Evolutionary conservation across 2,329 filamentous ascomycete species (phyloP), one percentile per base, ranked within the genome.

Genomic region (Apiospora malaysiana): DNA sequence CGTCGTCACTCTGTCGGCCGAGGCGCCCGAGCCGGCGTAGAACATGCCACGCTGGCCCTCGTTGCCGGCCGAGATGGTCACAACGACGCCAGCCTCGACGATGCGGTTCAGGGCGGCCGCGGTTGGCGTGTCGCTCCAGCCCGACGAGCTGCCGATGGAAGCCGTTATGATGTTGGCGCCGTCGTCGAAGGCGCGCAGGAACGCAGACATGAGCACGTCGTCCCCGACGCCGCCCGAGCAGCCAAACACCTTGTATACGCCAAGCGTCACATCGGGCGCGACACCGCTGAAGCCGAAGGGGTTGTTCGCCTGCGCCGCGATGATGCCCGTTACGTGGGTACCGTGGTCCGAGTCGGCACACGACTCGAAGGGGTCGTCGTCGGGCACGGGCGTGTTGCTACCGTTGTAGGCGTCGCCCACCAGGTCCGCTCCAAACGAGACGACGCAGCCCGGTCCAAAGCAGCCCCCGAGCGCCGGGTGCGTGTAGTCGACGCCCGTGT

Each of bases 401-500:
- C 83, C 83, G 63, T 74, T 80, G 78, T 86, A 89, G 66, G 80
- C 81, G 70, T 91, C 87, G 23, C 89, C 89, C 23, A 90, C 85
- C 56, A 90, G 82, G 73, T 90, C 89, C 46, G 82, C 82, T 23
- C 90, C 90, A 71, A 85, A 87, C 4, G 84, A 82, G 23, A 92
- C 87, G 51, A 91, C 81, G 74, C 86, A 91, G 16, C 85, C 88
- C 0, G 82, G 75, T 1, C 90, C 90, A 76, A 91, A 91, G 75
- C 90, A 90, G 66, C 89, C 89, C 46, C 90, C 90, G 0, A 92
- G 85, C 40, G 88, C 88, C 1, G 89, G 87, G 75, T 92, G 90
- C 0, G 81, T 84, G 76, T 91, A 92, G 76, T 92, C 90, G 66
- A 90, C 85, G 76, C 87, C 87, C 27, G 83, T 87, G 76, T 89